Evolutionary conservation across 495 filamentous ascomycete species (phyloP).

Genomic region (Stereocaulon alpinum): DNA sequence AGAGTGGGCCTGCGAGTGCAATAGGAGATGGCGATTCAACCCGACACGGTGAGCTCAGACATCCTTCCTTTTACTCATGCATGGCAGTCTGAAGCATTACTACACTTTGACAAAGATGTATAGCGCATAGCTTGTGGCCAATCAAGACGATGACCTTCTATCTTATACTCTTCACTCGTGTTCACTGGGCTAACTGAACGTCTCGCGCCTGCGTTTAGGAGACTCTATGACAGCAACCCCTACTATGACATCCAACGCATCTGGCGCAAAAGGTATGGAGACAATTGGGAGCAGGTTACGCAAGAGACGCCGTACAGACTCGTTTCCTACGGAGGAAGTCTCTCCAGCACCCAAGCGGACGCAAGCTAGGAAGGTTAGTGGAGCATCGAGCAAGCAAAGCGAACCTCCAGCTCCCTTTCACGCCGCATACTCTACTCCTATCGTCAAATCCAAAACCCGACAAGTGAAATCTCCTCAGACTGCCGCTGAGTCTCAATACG

Average conservation of each 20-base stretch:
- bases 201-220: background rate
- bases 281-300: conserved; percentile 13
- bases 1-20: background rate
- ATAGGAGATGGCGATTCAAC: background rate
- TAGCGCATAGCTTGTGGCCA: background rate
- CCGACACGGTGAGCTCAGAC: background rate
- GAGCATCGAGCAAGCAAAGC: background rate
- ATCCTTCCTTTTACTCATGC: background rate
- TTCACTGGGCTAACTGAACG: background rate
- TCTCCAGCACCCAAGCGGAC: conserved; percentile 10
- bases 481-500: background rate
- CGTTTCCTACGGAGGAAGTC: conserved; percentile 2
- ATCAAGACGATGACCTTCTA: background rate
- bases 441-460: background rate
- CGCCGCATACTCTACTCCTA: background rate
- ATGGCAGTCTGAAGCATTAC: background rate
- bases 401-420: background rate
- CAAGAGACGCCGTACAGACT: conserved; percentile 19
- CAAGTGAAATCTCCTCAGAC: background rate
- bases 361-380: conserved; percentile 1
- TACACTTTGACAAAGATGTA: background rate
- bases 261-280: background rate
- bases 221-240: background rate
- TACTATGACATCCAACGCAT: background rate
- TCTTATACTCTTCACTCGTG: background rate